Percentiles rank a stretch among this genome's conserved stretches.
Conservation (phyloP, 768 basidiomycete genomes). For the Pleurotus platypus region DNA sequence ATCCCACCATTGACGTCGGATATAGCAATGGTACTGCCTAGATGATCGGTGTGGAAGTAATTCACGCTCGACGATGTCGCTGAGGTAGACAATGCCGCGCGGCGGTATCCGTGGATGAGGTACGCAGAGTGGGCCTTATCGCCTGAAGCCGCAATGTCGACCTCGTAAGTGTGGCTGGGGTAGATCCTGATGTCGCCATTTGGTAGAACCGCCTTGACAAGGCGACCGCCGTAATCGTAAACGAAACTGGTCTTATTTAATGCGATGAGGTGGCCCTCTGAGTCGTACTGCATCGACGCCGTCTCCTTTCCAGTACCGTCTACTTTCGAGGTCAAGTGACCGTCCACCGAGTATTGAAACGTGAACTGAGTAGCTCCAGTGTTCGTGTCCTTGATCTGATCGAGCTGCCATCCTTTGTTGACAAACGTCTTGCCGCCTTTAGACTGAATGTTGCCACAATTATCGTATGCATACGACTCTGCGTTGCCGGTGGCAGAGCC, state of each 20-base stretch:
- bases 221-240: conserved; percentile 11
- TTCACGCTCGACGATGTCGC: not conserved
- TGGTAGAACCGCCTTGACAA: conserved; percentile 1
- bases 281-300: conserved; percentile 4
- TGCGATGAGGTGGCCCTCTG: not conserved
- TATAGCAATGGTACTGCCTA: conserved; percentile 1
- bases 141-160: conserved; percentile 1
- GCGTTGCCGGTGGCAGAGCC: not conserved
- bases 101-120: conserved; percentile 1
- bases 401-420: conserved; percentile 11
- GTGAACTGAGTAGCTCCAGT: not conserved
- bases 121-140: not conserved
- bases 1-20: not conserved
- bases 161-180: conserved; percentile 5
- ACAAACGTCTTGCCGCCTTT: conserved; percentile 8
- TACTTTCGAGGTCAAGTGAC: not conserved
- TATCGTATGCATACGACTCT: conserved; percentile 4
- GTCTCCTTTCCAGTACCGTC: not conserved
- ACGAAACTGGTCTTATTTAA: conserved; percentile 1
- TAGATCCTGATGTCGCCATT: conserved; percentile 4
- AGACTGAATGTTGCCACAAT: conserved; percentile 5
- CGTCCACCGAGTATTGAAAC: conserved; percentile 2
- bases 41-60: conserved; percentile 6
- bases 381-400: not conserved
- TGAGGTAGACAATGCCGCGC: not conserved